These are phyloP conservation scores for Ophiosphaerella korrae DNA, from an alignment of 2,329 filamentous ascomycete genomes.

Conservation along the genomic window DNA sequence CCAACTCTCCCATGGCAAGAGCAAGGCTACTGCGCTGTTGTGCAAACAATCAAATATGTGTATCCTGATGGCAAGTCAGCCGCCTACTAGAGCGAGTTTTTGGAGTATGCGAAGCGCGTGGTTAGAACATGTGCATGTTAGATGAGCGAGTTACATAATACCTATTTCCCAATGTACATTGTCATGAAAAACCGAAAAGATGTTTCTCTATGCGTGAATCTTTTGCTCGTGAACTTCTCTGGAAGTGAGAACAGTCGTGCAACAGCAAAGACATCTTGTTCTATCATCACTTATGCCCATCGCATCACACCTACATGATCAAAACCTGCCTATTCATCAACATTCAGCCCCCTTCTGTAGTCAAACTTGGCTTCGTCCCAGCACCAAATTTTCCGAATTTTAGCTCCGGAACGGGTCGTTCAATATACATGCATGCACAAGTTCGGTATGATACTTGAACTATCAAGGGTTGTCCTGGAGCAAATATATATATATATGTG, in stretches of 20 bases:
- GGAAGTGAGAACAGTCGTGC: neutral
- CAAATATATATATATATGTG: too few species aligned
- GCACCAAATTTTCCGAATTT: too few species aligned
- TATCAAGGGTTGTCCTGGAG: too few species aligned
- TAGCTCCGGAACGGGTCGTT: too few species aligned
- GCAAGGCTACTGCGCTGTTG: constrained; percentile 36
- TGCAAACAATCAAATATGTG: constrained; percentile 43
- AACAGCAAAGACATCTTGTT: too few species aligned
- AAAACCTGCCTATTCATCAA: too few species aligned
- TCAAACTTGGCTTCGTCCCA: neutral
- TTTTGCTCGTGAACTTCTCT: neutral
- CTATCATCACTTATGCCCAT: too few species aligned
- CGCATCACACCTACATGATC: too few species aligned
- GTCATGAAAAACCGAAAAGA: neutral
- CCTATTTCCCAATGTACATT: constrained; percentile 7
- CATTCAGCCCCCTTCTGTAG: neutral
- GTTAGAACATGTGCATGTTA: neutral
- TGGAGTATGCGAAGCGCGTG: neutral
- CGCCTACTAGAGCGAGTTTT: neutral
- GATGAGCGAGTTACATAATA: constrained; percentile 3
- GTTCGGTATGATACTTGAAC: too few species aligned
- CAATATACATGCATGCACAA: too few species aligned
- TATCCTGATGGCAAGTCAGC: constrained; percentile 33
- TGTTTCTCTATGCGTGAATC: neutral
- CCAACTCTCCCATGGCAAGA: constrained; percentile 30